Evolutionary conservation across 352 stramenopile genomes (phyloP).

Genomic region (Phytophthora sansomeana): DNA sequence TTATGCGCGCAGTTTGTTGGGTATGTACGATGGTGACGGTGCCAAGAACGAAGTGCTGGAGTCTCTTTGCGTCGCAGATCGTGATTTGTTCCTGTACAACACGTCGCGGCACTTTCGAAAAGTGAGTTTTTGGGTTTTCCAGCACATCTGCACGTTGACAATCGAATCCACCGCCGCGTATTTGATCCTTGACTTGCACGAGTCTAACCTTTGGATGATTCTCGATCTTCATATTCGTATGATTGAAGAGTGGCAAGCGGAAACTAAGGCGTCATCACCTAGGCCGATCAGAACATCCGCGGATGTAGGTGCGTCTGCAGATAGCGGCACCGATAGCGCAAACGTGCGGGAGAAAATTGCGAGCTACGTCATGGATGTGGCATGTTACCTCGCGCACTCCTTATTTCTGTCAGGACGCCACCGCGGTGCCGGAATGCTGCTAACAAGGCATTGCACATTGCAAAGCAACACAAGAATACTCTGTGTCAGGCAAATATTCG

Average conservation of each 20-base stretch:
- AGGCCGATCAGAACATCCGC: constrained; percentile 6
- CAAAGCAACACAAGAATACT: constrained; percentile 76
- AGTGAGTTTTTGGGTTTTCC: constrained; percentile 81
- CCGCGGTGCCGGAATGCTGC: constrained; percentile 75
- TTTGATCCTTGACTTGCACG: constrained; percentile 81
- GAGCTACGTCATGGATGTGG: constrained; percentile 69
- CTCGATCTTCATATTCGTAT: constrained; percentile 77
- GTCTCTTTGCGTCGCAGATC: constrained; percentile 58
- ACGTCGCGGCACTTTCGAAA: constrained; percentile 76
- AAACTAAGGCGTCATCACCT: constrained; percentile 19
- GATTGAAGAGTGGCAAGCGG: constrained; percentile 66
- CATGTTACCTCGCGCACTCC: constrained; percentile 77
- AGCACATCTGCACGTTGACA: constrained; percentile 82
- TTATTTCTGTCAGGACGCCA: constrained; percentile 80
- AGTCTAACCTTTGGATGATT: constrained; percentile 87
- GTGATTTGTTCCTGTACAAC: constrained; percentile 75
- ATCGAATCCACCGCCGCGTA: constrained; percentile 79
- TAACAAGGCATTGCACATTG: constrained; percentile 79
- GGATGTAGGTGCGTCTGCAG: constrained; percentile 2
- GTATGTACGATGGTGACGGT: constrained; percentile 73
- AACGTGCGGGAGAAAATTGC: constrained; percentile 57
- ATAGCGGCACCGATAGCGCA: constrained; percentile 10
- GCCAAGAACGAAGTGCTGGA: constrained; percentile 68
- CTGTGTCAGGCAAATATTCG: constrained; percentile 74
- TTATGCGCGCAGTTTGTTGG: constrained; percentile 79